phyloP scores from a whole-genome alignment of 768 basidiomycete species.

The Tubosaeta sp. region DNA sequence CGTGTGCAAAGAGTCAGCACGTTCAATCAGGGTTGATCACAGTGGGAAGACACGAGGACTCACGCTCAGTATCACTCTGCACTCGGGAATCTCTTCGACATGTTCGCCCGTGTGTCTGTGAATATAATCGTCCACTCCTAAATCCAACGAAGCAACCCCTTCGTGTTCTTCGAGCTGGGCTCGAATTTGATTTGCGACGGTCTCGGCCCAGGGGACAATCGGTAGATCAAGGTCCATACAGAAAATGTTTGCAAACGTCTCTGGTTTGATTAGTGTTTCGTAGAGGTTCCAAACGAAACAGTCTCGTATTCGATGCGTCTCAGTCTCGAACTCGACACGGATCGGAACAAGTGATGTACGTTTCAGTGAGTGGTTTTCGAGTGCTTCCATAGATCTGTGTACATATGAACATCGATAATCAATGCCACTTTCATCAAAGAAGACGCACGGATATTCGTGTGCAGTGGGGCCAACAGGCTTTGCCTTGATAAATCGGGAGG shows the following conservation, averaged over 20 bases:
- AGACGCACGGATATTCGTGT: slow-evolving; percentile 74
- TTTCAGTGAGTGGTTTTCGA: slow-evolving; percentile 58
- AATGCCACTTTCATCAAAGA: slow-evolving; percentile 1
- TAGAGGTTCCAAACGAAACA: slow-evolving; percentile 95
- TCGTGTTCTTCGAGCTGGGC: slow-evolving; percentile 91
- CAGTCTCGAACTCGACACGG: slow-evolving; percentile 92
- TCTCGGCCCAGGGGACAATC: slow-evolving; percentile 59
- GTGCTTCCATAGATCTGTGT: slow-evolving; percentile 57
- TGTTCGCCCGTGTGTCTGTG: slow-evolving; percentile 36
- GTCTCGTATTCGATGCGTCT: slow-evolving; percentile 87
- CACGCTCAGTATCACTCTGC: slow-evolving; percentile 78
- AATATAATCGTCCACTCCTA: slow-evolving; percentile 40
- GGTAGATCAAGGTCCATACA: slow-evolving; percentile 86
- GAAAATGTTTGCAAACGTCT: slow-evolving; percentile 80
- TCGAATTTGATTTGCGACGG: slow-evolving; percentile 80
- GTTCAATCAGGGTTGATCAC: slow-evolving; percentile 16
- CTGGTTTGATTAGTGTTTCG: slow-evolving; percentile 81
- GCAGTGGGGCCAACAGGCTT: slow-evolving; percentile 53
- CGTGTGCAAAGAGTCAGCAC: slow-evolving; percentile 6
- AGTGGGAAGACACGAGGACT: slow-evolving; percentile 27
- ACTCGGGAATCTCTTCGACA: slow-evolving; percentile 66
- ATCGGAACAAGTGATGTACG: slow-evolving; percentile 75
- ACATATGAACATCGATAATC: neutral
- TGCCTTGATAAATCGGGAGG: slow-evolving; percentile 68
- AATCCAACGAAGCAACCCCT: slow-evolving; percentile 72